Percentiles rank a stretch among this genome's conserved stretches.
Evolutionary conservation across 306 rosid species (phyloP).

Genomic region (Begonia masoniana): DNA sequence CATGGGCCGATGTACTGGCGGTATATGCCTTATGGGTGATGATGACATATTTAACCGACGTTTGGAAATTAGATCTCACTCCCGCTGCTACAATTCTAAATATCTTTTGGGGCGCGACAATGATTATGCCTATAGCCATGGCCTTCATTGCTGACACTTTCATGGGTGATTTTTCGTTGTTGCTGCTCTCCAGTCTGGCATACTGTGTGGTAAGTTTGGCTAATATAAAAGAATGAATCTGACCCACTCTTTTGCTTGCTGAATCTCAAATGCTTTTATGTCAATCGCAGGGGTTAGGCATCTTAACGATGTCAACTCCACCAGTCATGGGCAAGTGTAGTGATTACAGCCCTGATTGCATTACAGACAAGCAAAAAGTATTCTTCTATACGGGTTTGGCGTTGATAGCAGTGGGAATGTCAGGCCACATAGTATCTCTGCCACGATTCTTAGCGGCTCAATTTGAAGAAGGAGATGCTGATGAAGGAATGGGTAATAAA

Average conservation of each 20-base stretch:
- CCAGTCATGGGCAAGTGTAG: constrained; percentile 15
- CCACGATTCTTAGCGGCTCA: neutral
- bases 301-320: constrained; percentile 21
- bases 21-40: constrained; percentile 1
- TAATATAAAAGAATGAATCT: too few species aligned
- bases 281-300: constrained; percentile 9
- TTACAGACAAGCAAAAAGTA: constrained; percentile 5
- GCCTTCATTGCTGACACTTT: constrained; percentile 12
- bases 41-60: constrained; percentile 10
- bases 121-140: constrained; percentile 12
- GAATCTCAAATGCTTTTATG: too few species aligned
- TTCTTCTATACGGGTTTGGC: constrained; percentile 12
- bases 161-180: constrained; percentile 9
- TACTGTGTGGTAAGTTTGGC: constrained; percentile 8
- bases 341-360: constrained; percentile 8
- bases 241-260: too few species aligned
- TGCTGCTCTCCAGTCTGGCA: constrained; percentile 11
- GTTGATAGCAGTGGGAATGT: constrained; percentile 12
- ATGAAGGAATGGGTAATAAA: neutral
- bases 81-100: constrained; percentile 16
- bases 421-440: constrained; percentile 7
- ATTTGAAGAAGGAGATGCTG: neutral
- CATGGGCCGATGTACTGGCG: constrained; percentile 5
- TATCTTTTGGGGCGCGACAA: constrained; percentile 3
- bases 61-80: constrained; percentile 8